Conservation (phyloP, 768 basidiomycete species). For the Mycena vulgaris region DNA sequence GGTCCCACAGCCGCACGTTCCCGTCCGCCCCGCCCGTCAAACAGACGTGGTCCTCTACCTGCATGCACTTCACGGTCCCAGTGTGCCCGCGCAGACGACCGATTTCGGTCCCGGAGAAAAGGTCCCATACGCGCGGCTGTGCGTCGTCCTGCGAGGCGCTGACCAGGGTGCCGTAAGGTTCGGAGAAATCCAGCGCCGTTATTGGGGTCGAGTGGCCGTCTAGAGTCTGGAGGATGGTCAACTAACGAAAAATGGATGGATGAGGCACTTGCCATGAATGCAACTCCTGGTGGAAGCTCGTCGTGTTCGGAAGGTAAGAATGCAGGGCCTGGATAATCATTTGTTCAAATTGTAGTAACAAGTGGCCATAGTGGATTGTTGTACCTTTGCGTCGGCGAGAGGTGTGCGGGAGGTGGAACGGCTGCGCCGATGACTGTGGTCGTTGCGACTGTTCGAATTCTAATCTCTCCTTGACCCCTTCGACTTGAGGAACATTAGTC, state of each 20-base stretch:
- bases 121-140: slow-evolving; percentile 94
- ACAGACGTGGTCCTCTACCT: slow-evolving; percentile 93
- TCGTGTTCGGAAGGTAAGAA: slow-evolving; percentile 98
- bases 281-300: slow-evolving; percentile 92
- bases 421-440: slow-evolving; percentile 50
- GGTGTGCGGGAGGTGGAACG: slow-evolving; percentile 66
- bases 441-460: slow-evolving; percentile 73
- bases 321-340: slow-evolving; percentile 76
- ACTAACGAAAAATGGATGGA: not conserved
- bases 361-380: not conserved
- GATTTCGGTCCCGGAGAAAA: slow-evolving; percentile 90
- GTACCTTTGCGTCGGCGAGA: slow-evolving; percentile 84
- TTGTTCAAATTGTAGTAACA: slow-evolving; percentile 3
- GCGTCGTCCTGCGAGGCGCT: slow-evolving; percentile 89
- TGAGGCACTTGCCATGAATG: slow-evolving; percentile 87
- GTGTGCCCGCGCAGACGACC: slow-evolving; percentile 88
- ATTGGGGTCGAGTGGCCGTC: slow-evolving; percentile 86
- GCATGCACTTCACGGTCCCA: slow-evolving; percentile 88
- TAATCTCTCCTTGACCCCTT: slow-evolving; percentile 90
- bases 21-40: slow-evolving; percentile 94
- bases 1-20: slow-evolving; percentile 90
- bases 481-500: slow-evolving; percentile 66
- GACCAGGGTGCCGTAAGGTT: slow-evolving; percentile 96
- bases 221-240: slow-evolving; percentile 71
- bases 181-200: slow-evolving; percentile 93